Conservation (phyloP, 306 rosid genomes). For the Medicago truncatula region DNA sequence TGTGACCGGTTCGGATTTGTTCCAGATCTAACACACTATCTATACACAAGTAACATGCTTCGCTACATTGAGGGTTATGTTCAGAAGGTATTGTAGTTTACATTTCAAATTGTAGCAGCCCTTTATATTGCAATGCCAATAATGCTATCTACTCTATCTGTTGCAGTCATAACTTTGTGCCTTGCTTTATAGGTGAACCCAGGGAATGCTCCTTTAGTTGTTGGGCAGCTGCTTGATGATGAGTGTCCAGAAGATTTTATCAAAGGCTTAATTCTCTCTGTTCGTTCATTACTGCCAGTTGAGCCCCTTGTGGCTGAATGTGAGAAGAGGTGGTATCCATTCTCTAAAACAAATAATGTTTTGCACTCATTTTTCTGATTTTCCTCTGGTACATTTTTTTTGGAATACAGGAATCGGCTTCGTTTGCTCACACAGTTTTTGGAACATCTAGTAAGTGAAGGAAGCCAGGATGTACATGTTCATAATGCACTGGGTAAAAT, state of each 20-base stretch:
- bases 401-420: constrained; percentile 84
- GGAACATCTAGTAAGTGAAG: constrained; percentile 99
- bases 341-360: constrained; percentile 22
- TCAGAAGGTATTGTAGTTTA: constrained; percentile 75
- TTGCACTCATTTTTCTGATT: constrained; percentile 33
- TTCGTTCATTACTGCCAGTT: constrained; percentile 98
- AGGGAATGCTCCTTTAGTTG: constrained; percentile 97
- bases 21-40: constrained; percentile 97
- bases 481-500: constrained; percentile 99
- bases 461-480: constrained; percentile 99
- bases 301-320: constrained; percentile 99
- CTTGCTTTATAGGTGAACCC: constrained; percentile 84
- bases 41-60: constrained; percentile 97
- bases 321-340: constrained; percentile 82
- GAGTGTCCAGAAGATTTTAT: constrained; percentile 99
- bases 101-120: constrained; percentile 3
- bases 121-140: neutral
- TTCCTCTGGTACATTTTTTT: constrained; percentile 22
- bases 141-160: constrained; percentile 5
- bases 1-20: constrained; percentile 99
- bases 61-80: constrained; percentile 99
- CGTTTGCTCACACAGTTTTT: constrained; percentile 94
- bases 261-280: constrained; percentile 96
- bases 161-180: neutral
- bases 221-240: constrained; percentile 96